A percentile compares a stretch with the other conserved stretches of the same genome.
These are phyloP conservation scores for Hyphopichia burtonii DNA, from an alignment of 1,139 yeast genomes.

Conservation along the genomic window DNA sequence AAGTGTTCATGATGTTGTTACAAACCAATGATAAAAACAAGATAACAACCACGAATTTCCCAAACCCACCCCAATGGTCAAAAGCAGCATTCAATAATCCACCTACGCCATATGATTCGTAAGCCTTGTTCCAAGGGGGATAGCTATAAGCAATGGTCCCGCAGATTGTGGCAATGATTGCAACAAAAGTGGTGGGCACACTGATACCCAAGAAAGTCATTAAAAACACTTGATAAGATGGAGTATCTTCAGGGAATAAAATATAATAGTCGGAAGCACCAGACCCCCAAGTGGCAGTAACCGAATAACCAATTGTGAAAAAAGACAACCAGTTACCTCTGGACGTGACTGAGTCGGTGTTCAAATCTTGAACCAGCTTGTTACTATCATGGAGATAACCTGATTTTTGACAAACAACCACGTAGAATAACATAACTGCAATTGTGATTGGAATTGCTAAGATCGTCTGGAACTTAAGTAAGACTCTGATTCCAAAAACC, in stretches of 20 bases:
- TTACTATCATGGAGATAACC: slow-evolving; percentile 14
- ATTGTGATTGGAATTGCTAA: slow-evolving; percentile 70
- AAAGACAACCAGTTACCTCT: slow-evolving; percentile 73
- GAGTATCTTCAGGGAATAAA: slow-evolving; percentile 72
- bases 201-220: slow-evolving; percentile 70
- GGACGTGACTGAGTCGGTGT: slow-evolving; percentile 21
- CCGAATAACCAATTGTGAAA: slow-evolving; percentile 73
- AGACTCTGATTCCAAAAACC: slow-evolving; percentile 71
- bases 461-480: slow-evolving; percentile 65
- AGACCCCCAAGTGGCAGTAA: slow-evolving; percentile 90
- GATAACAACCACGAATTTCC: slow-evolving; percentile 69
- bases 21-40: slow-evolving; percentile 74
- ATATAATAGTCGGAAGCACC: slow-evolving; percentile 84
- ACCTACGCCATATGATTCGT: slow-evolving; percentile 67
- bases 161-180: slow-evolving; percentile 67
- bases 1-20: slow-evolving; percentile 77
- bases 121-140: slow-evolving; percentile 58
- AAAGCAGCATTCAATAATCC: slow-evolving; percentile 72
- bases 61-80: slow-evolving; percentile 75
- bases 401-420: slow-evolving; percentile 60
- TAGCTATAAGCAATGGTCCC: slow-evolving; percentile 69
- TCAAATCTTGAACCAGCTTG: not conserved
- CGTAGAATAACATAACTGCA: slow-evolving; percentile 67
- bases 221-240: slow-evolving; percentile 53
- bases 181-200: slow-evolving; percentile 77